These are phyloP conservation scores for Kluyveromyces dobzhanskii DNA, from an alignment of 805 yeast genomes.

Conservation along the genomic window DNA sequence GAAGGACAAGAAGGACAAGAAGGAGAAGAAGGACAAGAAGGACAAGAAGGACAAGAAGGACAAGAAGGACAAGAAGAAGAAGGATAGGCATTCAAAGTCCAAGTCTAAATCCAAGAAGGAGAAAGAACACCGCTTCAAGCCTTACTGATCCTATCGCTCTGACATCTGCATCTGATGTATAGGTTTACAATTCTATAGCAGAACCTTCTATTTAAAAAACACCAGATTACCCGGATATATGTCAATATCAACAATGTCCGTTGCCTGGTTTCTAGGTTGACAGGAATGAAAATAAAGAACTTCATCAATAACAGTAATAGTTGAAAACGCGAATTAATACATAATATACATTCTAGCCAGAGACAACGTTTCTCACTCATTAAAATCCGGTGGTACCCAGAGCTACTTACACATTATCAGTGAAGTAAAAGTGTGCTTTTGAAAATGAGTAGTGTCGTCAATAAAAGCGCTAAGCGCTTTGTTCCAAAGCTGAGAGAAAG, in stretches of 20 bases:
- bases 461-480: slow-evolving; percentile 54
- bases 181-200: no score
- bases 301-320: no score
- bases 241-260: no score
- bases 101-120: slow-evolving; percentile 24
- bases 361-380: no score
- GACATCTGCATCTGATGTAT: no score
- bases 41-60: slow-evolving; percentile 31
- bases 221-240: background rate
- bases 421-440: no score
- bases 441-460: slow-evolving; percentile 32
- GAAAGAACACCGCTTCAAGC: slow-evolving; percentile 44
- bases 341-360: no score
- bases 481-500: slow-evolving; percentile 48
- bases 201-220: background rate
- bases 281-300: no score
- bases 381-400: no score
- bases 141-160: slow-evolving; percentile 39
- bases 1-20: slow-evolving; percentile 18
- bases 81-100: slow-evolving; percentile 31
- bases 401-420: no score
- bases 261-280: no score
- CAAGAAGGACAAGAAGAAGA: slow-evolving; percentile 30
- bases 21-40: slow-evolving; percentile 29
- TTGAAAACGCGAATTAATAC: no score